These are phyloP conservation scores for Diaporthe australafricana DNA, from an alignment of 2,329 filamentous ascomycete species.

Conservation along the genomic window DNA sequence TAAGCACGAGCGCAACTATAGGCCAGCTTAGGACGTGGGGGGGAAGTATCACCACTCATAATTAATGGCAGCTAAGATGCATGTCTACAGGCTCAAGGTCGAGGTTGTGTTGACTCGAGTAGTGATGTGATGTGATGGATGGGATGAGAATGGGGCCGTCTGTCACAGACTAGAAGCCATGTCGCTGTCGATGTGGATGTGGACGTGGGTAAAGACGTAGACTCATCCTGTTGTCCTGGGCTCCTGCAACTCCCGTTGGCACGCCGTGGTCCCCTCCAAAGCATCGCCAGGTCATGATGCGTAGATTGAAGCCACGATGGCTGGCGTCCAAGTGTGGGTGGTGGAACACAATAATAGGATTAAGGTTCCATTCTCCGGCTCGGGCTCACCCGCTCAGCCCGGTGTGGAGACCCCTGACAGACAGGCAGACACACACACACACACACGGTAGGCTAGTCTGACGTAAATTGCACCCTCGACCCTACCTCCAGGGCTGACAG, in stretches of 20 bases:
- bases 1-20: neutral
- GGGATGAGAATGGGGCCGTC: neutral
- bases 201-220: too few relatives aligned
- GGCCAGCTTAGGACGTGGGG: neutral
- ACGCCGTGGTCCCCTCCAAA: neutral
- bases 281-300: neutral
- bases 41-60: neutral
- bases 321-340: neutral
- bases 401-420: constrained; percentile 22
- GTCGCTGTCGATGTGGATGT: neutral
- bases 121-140: neutral
- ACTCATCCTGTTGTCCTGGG: too few relatives aligned
- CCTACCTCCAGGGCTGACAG: constrained; percentile 10
- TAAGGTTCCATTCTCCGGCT: constrained; percentile 24
- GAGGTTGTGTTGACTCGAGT: neutral
- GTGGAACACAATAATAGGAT: constrained; percentile 1
- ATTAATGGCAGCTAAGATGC: neutral
- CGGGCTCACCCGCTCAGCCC: constrained; percentile 25
- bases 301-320: neutral
- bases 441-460: too few relatives aligned
- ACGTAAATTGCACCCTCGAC: neutral
- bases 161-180: neutral
- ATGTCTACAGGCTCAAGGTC: neutral
- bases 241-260: neutral
- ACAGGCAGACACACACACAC: neutral